A percentile compares a stretch with the other conserved stretches of the same genome.
These are phyloP conservation scores for Phaeolepiota aurea DNA, from an alignment of 768 basidiomycete species.

Conservation along the genomic window DNA sequence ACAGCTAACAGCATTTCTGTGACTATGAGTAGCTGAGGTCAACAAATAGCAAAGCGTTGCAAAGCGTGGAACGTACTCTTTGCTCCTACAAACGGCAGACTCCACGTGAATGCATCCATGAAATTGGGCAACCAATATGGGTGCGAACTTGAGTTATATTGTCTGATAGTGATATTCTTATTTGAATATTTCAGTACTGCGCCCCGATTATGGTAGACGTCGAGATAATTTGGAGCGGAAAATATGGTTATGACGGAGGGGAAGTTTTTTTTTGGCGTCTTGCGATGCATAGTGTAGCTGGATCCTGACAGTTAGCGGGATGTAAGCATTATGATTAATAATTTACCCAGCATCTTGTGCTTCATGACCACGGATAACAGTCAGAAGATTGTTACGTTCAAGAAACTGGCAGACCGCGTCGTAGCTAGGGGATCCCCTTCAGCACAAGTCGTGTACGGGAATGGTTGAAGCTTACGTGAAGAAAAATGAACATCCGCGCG, in stretches of 20 bases:
- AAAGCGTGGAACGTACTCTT: constrained; percentile 63
- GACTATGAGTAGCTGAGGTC: constrained; percentile 37
- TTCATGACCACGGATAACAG: constrained; percentile 93
- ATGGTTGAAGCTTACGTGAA: constrained; percentile 61
- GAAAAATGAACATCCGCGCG: constrained; percentile 87
- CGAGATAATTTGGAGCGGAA: constrained; percentile 94
- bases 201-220: constrained; percentile 93
- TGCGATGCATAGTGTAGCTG: constrained; percentile 90
- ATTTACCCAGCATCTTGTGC: constrained; percentile 91
- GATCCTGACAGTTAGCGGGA: constrained; percentile 2
- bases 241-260: constrained; percentile 98
- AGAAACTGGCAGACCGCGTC: constrained; percentile 90
- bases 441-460: neutral
- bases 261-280: constrained; percentile 91
- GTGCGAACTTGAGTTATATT: constrained; percentile 74
- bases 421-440: constrained; percentile 33
- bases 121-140: constrained; percentile 97
- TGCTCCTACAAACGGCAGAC: constrained; percentile 91
- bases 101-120: constrained; percentile 98
- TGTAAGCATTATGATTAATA: constrained; percentile 3
- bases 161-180: constrained; percentile 92
- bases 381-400: constrained; percentile 84
- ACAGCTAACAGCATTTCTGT: constrained; percentile 97
- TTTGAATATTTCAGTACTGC: constrained; percentile 96
- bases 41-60: constrained; percentile 7